Base-by-base conservation (phyloP, 208 protist genomes). In the Trypanosoma caninum region DNA sequence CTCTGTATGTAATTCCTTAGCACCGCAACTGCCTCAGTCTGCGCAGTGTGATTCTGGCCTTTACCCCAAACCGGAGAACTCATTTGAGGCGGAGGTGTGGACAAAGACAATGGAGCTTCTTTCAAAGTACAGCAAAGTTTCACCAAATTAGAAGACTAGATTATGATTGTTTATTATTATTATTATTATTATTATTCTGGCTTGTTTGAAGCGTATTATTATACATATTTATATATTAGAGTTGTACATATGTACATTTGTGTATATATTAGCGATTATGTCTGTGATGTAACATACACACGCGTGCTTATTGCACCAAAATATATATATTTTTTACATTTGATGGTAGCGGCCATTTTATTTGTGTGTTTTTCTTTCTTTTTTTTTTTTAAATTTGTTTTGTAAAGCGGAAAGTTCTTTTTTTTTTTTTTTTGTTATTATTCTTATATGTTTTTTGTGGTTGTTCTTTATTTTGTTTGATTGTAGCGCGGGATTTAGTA, bases 101-200 rank as follows among this genome's bases (percentile, higher is more conserved):
- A 48, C 42, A 55, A 85, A 75, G 54, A 70, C 74, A 3, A 59
- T 75, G 9, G 79, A 85, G 51, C 59, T 85, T 14, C 63, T 85
- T 6, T 69, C 42, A 16, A 78, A 77, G 34, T 81, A 84, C 45
- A 55, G 64, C 35, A 34, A 60, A 8, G 14, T 27, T 31, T 10
- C 53, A 20, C 50, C 22, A 53, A 14, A 59, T 35, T 57, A 53
- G 52, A 61, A 13, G 46, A 41, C 22, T 30, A 27, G 38, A 33
- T 16, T 46, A n/a, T 46, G 7, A 46, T 46, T 20, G 14, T 25
- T 22, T 8, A 22, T 9, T 22, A 8, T 50, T 31, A 50, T 28
- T 22, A 2, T n/a, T n/a, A 8, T 25, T 27, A 30, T 14, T 5
- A 11, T 45, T 45, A 6, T 45, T n/a, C 40, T 45, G 38, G 3